Evolutionary conservation across 768 basidiomycete genomes (phyloP).

Genomic region (Serendipita vermifera): DNA sequence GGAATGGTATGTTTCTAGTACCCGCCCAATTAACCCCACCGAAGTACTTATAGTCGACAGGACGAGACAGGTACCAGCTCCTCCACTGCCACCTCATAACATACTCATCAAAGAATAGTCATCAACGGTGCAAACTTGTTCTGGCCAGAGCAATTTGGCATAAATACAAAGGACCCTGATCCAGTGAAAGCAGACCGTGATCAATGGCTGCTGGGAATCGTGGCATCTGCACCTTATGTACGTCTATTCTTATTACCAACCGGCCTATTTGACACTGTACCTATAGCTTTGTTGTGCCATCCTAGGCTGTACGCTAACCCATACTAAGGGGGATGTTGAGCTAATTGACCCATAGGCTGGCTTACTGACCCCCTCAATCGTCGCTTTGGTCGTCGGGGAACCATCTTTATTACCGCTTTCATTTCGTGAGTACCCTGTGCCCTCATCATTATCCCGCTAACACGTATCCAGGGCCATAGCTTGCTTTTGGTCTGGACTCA

Average conservation of each 20-base stretch:
- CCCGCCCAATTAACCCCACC: too few relatives aligned
- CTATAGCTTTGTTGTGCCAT: slow-evolving; percentile 13
- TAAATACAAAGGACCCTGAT: slow-evolving; percentile 22
- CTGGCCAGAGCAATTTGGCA: slow-evolving; percentile 40
- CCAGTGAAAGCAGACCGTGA: slow-evolving; percentile 29
- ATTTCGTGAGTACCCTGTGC: slow-evolving; percentile 33
- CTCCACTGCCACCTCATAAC: not conserved
- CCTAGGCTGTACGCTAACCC: slow-evolving; percentile 13
- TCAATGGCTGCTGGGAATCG: slow-evolving; percentile 62
- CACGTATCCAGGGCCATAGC: slow-evolving; percentile 29
- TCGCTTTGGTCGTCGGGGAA: slow-evolving; percentile 39
- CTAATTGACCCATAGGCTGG: too few relatives aligned
- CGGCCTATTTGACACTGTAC: not conserved
- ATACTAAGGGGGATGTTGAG: too few relatives aligned
- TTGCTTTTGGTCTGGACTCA: slow-evolving; percentile 27
- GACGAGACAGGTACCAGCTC: too few relatives aligned
- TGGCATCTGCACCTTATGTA: slow-evolving; percentile 52
- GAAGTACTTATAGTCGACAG: too few relatives aligned
- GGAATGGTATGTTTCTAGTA: too few relatives aligned
- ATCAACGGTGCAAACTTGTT: slow-evolving; percentile 49
- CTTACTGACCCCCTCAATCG: slow-evolving; percentile 58
- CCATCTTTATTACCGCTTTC: slow-evolving; percentile 38
- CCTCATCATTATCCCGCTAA: slow-evolving; percentile 46
- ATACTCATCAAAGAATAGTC: not conserved
- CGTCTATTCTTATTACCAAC: not conserved